These are phyloP conservation scores for Cladophialophora immunda DNA, from an alignment of 2,329 filamentous ascomycete genomes.

Conservation along the genomic window DNA sequence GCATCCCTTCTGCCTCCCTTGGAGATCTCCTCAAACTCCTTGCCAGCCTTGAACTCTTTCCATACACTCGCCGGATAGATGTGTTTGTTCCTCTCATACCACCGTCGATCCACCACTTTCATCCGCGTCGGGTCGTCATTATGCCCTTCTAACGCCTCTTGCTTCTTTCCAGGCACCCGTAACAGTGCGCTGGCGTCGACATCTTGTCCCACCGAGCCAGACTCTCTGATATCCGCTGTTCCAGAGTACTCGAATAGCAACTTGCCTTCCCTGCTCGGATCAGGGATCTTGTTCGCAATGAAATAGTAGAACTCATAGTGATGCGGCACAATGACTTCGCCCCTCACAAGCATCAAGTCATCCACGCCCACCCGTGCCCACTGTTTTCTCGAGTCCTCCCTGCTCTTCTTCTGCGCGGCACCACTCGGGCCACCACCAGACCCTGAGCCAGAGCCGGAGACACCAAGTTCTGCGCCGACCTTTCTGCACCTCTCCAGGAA, in stretches of 20 bases:
- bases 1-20: constrained; percentile 77
- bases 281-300: constrained; percentile 75
- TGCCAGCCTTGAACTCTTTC: constrained; percentile 92
- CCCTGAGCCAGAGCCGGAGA: constrained; percentile 66
- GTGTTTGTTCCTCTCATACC: constrained; percentile 98
- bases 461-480: constrained; percentile 82
- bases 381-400: constrained; percentile 73
- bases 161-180: constrained; percentile 58
- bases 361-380: constrained; percentile 96
- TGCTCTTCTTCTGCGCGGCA: constrained; percentile 42
- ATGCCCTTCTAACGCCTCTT: constrained; percentile 74
- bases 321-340: constrained; percentile 93
- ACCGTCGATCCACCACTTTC: constrained; percentile 93
- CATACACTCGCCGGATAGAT: constrained; percentile 96
- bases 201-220: constrained; percentile 36
- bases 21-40: constrained; percentile 74
- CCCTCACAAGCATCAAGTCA: constrained; percentile 90
- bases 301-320: constrained; percentile 99
- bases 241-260: constrained; percentile 79
- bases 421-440: neutral
- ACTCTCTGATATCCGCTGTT: constrained; percentile 45
- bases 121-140: constrained; percentile 80
- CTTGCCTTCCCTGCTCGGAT: constrained; percentile 76
- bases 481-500: constrained; percentile 93
- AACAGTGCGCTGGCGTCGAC: constrained; percentile 51